Conservation (phyloP, 495 filamentous ascomycete species). For the Penicillium cinerascens region DNA sequence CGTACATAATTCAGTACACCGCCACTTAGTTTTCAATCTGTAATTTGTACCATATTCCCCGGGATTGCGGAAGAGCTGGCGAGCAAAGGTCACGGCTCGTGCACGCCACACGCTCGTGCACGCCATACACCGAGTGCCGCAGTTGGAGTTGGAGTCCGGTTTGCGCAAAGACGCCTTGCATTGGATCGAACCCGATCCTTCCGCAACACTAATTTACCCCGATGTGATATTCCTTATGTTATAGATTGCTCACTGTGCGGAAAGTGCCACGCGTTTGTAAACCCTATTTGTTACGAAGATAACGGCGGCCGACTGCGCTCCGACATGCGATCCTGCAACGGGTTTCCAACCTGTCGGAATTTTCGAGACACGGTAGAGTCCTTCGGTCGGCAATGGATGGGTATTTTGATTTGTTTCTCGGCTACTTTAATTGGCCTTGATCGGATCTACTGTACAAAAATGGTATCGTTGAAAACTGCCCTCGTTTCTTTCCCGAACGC, state of each 20-base stretch:
- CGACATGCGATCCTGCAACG: background rate
- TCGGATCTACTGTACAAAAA: constrained; percentile 14
- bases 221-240: background rate
- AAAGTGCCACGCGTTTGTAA: background rate
- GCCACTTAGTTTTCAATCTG: background rate
- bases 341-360: background rate
- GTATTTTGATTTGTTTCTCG: background rate
- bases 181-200: background rate
- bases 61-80: constrained; percentile 15
- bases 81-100: constrained; percentile 13
- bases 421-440: background rate
- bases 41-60: constrained; percentile 20
- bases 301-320: background rate
- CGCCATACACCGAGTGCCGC: constrained; percentile 16
- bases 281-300: background rate
- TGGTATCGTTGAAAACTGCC: constrained; percentile 19
- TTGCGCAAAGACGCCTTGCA: background rate
- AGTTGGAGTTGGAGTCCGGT: constrained; percentile 4
- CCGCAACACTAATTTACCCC: background rate
- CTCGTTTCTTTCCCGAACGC: constrained; percentile 17
- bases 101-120: constrained; percentile 23
- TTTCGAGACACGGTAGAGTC: background rate
- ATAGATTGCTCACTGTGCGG: background rate
- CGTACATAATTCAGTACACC: constrained; percentile 1
- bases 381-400: background rate